Conservation (phyloP, 352 stramenopile species). For the Pythium plurisporium region DNA sequence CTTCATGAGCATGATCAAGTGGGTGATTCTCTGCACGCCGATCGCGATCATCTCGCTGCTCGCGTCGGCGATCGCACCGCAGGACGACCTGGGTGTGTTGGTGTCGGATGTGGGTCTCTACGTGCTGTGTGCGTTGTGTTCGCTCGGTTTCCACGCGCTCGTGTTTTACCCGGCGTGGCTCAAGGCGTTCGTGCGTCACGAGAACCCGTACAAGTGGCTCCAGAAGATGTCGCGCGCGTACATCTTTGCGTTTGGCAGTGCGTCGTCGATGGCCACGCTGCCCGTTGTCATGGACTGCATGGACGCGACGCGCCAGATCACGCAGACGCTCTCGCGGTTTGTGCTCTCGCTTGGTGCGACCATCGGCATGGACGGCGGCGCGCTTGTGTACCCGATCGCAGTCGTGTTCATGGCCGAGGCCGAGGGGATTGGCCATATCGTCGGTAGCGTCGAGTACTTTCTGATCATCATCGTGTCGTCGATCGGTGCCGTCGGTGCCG, state of each 20-base stretch:
- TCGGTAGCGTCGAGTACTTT: constrained; percentile 30
- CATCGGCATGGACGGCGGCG: constrained; percentile 31
- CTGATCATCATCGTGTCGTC: constrained; percentile 30
- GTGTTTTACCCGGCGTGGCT: constrained; percentile 37
- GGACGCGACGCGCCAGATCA: constrained; percentile 22
- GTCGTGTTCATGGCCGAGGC: constrained; percentile 39
- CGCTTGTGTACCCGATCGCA: constrained; percentile 27
- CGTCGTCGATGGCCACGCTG: constrained; percentile 43
- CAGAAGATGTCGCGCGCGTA: constrained; percentile 27
- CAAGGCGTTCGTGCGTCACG: constrained; percentile 16
- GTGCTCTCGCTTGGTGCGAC: constrained; percentile 31
- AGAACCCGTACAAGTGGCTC: constrained; percentile 33
- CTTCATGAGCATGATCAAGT: constrained; percentile 37
- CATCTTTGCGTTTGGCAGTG: constrained; percentile 35
- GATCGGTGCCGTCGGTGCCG: constrained; percentile 26
- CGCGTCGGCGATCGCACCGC: constrained; percentile 23
- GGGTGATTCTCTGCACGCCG: constrained; percentile 39
- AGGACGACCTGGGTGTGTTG: constrained; percentile 25
- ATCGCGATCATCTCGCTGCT: constrained; percentile 39
- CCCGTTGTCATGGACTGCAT: constrained; percentile 37
- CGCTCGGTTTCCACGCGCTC: constrained; percentile 23
- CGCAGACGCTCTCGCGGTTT: constrained; percentile 26
- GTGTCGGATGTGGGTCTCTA: constrained; percentile 40
- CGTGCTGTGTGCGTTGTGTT: constrained; percentile 23
- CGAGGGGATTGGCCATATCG: constrained; percentile 17